Evolutionary conservation across 768 basidiomycete genomes (phyloP), one percentile per base, ranked within the genome.

Genomic region (Phaeolepiota aurea): DNA sequence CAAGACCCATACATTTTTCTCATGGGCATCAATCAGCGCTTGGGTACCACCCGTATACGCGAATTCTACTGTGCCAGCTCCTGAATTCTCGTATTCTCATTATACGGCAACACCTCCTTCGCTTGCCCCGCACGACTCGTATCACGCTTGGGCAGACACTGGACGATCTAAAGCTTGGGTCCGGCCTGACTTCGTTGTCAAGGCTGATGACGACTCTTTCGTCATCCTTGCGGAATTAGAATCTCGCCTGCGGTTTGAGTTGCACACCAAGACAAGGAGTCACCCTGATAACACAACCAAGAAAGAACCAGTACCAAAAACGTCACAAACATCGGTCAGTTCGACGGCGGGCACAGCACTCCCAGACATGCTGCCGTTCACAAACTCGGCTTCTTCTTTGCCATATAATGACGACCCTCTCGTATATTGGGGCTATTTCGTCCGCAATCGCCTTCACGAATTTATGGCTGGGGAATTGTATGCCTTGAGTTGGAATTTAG

Each of bases 381-480:
- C 11, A 11, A 18, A 11, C 9, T 18, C 34, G 9, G 11, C 9
- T 9, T 10, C 34, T 10, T 10, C 16, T 9, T n/a, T n/a, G n/a
- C 33, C 33, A n/a, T 11, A 11, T 28, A 43, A 50, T 34, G 53
- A 68, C 19, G 87, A 88, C 53, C 87, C 87, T 0, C 57, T 90
- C 38, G 73, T 89, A 25, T 89, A 87, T 54, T 89, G 87, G 87
- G 87, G 87, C 2, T 90, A 89, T 54, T 79, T 94, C 23, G 84
- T 96, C 31, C 91, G 89, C 47, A 87, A 92, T 52, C 66, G 79
- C 16, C 79, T 92, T 51, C 83, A 91, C 52, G 69, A 76, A 28
- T 97, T 96, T 62, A 96, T 98, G 93, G 93, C 78, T 2, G 93
- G 93, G 13, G 92, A 98, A 60, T 62, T 91, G 44, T 98, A 97